Evolutionary conservation across 768 basidiomycete genomes (phyloP).

Genomic region (Phylloporus scabripes): DNA sequence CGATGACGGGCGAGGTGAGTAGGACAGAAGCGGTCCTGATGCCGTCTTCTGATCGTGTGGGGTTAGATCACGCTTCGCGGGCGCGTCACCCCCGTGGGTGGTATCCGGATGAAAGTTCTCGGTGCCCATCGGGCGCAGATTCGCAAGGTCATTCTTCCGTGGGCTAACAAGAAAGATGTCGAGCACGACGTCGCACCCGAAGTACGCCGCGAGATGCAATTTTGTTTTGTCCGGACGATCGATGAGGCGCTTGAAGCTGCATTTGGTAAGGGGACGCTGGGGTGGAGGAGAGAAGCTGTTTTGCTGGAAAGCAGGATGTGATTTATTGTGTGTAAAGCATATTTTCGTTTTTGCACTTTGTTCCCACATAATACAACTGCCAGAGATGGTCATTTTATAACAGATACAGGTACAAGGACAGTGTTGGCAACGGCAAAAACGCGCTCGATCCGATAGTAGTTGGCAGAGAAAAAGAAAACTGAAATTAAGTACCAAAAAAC

Average conservation of each 20-base stretch:
- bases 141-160: slow-evolving; percentile 78
- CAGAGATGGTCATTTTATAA: slow-evolving; percentile 6
- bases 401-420: slow-evolving; percentile 13
- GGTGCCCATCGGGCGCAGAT: slow-evolving; percentile 87
- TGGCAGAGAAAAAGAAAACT: slow-evolving; percentile 7
- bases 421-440: slow-evolving; percentile 3
- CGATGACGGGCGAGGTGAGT: slow-evolving; percentile 86
- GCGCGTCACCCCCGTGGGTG: slow-evolving; percentile 78
- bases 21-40: background rate
- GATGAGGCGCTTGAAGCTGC: slow-evolving; percentile 79
- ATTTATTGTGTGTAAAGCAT: background rate
- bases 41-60: background rate
- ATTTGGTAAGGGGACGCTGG: slow-evolving; percentile 64
- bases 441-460: slow-evolving; percentile 11
- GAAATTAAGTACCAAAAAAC: slow-evolving; percentile 24
- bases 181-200: slow-evolving; percentile 77
- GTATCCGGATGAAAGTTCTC: slow-evolving; percentile 88
- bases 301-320: slow-evolving; percentile 52
- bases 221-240: slow-evolving; percentile 76
- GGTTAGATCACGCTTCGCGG: slow-evolving; percentile 74
- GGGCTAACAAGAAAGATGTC: slow-evolving; percentile 82
- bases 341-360: background rate
- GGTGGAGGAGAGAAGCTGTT: slow-evolving; percentile 53
- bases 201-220: slow-evolving; percentile 68
- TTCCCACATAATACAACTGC: background rate